Percentiles rank a stretch among this genome's conserved stretches.
These are phyloP conservation scores for Trichophyton benhamiae DNA, from an alignment of 2,329 filamentous ascomycete species.

Conservation along the genomic window DNA sequence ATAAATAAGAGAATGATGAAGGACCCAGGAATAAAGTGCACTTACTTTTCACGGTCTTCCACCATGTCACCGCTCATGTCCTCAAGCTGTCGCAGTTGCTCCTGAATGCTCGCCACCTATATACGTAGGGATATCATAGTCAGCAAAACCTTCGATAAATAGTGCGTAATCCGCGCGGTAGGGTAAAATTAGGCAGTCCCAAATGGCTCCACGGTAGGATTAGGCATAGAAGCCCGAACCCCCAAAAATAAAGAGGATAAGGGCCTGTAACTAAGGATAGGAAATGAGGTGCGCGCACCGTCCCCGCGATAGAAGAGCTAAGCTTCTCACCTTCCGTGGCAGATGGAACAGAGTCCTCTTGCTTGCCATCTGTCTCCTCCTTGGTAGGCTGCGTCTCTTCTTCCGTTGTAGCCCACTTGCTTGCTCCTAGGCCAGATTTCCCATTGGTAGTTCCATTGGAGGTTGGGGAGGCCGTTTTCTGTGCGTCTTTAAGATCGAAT, in stretches of 20 bases:
- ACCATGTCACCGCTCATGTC: conserved; percentile 35
- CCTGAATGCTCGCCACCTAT: conserved; percentile 38
- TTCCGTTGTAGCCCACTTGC: conserved; percentile 29
- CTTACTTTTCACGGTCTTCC: conserved; percentile 33
- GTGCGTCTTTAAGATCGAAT: conserved; percentile 12
- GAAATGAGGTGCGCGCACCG: conserved; percentile 35
- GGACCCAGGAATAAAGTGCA: not conserved
- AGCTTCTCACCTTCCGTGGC: conserved; percentile 36
- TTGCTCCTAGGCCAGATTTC: conserved; percentile 25
- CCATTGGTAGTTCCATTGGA: conserved; percentile 14
- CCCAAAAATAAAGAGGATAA: conserved; percentile 9
- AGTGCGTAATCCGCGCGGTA: conserved; percentile 12
- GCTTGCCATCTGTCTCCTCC: conserved; percentile 16
- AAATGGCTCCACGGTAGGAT: conserved; percentile 7
- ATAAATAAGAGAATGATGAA: not conserved
- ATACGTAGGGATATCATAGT: conserved; percentile 19
- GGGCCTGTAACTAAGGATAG: conserved; percentile 14
- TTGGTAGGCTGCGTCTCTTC: conserved; percentile 14
- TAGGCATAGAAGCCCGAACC: conserved; percentile 13
- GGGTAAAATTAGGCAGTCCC: conserved; percentile 12
- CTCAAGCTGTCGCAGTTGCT: conserved; percentile 36
- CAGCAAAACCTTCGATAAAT: not conserved
- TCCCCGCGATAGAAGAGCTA: conserved; percentile 37
- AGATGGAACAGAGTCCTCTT: conserved; percentile 25
- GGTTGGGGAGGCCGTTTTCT: conserved; percentile 6